Evolutionary conservation across 768 basidiomycete genomes (phyloP), one percentile per base, ranked within the genome.

Genomic region (Trametes gibbosa): DNA sequence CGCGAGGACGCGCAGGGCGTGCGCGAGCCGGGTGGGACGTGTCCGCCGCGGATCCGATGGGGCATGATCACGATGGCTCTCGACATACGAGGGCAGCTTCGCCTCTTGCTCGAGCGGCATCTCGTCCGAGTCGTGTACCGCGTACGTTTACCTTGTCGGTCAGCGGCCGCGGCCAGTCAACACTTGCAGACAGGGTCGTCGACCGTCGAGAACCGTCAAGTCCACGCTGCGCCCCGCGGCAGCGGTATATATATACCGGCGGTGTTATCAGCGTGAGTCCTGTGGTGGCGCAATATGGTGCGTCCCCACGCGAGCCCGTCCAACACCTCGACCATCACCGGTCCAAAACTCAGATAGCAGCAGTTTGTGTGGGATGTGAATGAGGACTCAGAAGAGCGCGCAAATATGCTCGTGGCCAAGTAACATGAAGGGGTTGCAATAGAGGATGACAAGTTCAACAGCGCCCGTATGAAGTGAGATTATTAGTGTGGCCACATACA

Each of bases 251-350:
- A 51, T 51, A 51, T 39, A 25, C 13, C 50, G 12, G 10, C 29
- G 29, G 35, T 23, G 35, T 40, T 51, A 51, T 51, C 50, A 19
- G n/a, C 9, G 48, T 39, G 37, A 19, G 35, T 51, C 50, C 50
- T 37, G 40, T 51, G 50, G 39, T 51, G 50, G 50, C 50, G 50
- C 37, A 51, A 51, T 51, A 51, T 24, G 21, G 39, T 25, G 50
- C 19, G 37, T 17, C 34, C 34, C 9, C 23, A 25, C 13, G 23
- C 19, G 23, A 34, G 34, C 14, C 7, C 7, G 34, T 35, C 34
- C 6, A 6, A 35, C 34, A n/a, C 14, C 34, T 35, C 34, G 34
- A 35, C 34, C 14, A n/a, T n/a, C n/a, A n/a, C n/a, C n/a, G n/a
- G n/a, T n/a, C n/a, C n/a, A n/a, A n/a, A n/a, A n/a, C n/a, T n/a